These are phyloP conservation scores for Xerophyta viscosa DNA, from an alignment of 106 monocot genomes.

Conservation along the genomic window DNA sequence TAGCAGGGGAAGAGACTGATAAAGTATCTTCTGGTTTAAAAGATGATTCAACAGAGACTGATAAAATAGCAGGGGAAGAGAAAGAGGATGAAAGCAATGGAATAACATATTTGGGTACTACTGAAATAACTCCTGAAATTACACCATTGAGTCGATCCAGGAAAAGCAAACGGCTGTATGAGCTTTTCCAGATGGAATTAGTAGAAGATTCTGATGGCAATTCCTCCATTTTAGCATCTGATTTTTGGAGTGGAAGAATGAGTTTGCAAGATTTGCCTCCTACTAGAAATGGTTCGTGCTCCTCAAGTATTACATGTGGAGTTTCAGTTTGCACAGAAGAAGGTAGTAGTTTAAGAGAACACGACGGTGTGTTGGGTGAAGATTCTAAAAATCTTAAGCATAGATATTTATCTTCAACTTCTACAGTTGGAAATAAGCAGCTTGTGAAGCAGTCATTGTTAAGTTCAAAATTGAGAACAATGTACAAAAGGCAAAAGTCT, in stretches of 20 bases:
- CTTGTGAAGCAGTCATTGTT: constrained; percentile 31
- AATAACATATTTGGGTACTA: background rate
- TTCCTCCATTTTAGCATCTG: constrained; percentile 15
- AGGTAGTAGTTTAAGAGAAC: constrained; percentile 18
- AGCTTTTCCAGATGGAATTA: constrained; percentile 86
- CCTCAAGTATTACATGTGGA: constrained; percentile 16
- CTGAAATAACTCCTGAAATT: constrained; percentile 3
- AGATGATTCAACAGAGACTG: constrained; percentile 3
- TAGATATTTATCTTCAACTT: constrained; percentile 28
- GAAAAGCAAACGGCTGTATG: constrained; percentile 75
- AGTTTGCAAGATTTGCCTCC: constrained; percentile 15
- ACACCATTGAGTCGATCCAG: constrained; percentile 8
- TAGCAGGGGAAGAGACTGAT: constrained; percentile 13
- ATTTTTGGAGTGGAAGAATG: constrained; percentile 6
- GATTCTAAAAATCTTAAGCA: constrained; percentile 14
- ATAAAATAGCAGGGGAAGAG: constrained; percentile 20
- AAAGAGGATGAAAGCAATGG: constrained; percentile 8
- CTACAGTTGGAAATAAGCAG: constrained; percentile 28
- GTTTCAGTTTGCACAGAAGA: constrained; percentile 17
- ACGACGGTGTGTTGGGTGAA: constrained; percentile 22
- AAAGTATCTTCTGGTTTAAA: constrained; percentile 6
- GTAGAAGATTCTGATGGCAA: constrained; percentile 36
- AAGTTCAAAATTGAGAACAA: constrained; percentile 52
- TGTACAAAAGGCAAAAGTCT: constrained; percentile 69
- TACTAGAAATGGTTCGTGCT: constrained; percentile 17